A percentile compares a stretch with the other conserved stretches of the same genome.
phyloP scores from a whole-genome alignment of 176 grass and related monocot genomes.

The Aegilops tauschii region DNA sequence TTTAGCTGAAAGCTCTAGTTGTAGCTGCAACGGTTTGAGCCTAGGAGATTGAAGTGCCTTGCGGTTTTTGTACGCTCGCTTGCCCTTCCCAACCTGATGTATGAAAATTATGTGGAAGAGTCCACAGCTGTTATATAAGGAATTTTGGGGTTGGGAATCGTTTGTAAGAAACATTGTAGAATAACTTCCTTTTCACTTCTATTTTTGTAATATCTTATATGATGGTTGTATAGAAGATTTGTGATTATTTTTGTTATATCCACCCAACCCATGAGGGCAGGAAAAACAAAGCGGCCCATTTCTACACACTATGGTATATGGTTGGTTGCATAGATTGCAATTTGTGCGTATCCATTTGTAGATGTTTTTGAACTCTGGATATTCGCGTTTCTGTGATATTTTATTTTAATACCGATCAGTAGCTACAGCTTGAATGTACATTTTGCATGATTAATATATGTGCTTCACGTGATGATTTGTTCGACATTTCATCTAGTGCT shows the following conservation, averaged over 20 bases:
- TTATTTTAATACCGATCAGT: background rate
- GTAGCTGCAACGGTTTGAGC: slow-evolving; percentile 19
- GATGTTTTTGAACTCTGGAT: slow-evolving; percentile 1
- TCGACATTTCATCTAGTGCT: no score
- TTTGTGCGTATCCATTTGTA: slow-evolving; percentile 12
- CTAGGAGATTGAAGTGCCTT: slow-evolving; percentile 31
- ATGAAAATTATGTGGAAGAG: background rate
- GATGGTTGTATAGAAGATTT: slow-evolving; percentile 47
- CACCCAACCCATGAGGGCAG: background rate
- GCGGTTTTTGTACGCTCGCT: slow-evolving; percentile 35
- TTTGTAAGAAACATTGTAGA: slow-evolving; percentile 52
- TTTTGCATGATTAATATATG: background rate
- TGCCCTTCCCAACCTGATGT: slow-evolving; percentile 30
- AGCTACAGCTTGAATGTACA: background rate
- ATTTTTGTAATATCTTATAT: slow-evolving; percentile 36
- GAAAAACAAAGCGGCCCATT: background rate
- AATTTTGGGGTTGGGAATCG: slow-evolving; percentile 29
- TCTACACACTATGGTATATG: slow-evolving; percentile 10
- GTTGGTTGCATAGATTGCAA: slow-evolving; percentile 1
- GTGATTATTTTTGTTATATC: background rate
- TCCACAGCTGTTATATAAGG: slow-evolving; percentile 2
- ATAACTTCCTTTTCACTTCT: slow-evolving; percentile 20
- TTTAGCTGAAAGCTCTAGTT: slow-evolving; percentile 28
- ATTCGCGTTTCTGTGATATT: background rate
- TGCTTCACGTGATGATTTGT: background rate